Evolutionary conservation across 352 stramenopile genomes (phyloP), one percentile per base, ranked within the genome.

Genomic region (Pythium aristosporum): DNA sequence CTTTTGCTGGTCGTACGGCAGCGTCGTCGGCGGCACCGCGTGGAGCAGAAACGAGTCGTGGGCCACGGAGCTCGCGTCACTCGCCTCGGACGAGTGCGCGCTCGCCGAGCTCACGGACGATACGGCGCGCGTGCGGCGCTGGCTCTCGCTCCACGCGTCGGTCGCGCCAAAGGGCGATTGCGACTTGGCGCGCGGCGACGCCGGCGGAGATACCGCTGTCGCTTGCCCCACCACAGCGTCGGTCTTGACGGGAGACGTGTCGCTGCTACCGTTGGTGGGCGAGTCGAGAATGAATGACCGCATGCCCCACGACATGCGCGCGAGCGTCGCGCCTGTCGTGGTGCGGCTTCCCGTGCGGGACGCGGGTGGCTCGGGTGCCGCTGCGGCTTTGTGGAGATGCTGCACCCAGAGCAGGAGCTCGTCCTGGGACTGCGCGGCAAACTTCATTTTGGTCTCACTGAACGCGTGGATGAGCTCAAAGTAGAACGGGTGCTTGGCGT

Each of bases 391-490:
- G 52, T 85, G 72, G 6, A 94, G 71, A 13, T 76, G 69, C 12
- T 82, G 68, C 13, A 92, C 67, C 85, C 85, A 91, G 15, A 60
- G 70, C 11, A 74, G 66, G 34, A 91, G 64, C 30, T 94, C 81
- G 28, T 91, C 79, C 5, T 82, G 71, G 36, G 58, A 85, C 69
- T 74, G 79, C 12, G 85, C 85, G 20, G 83, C 77, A 56, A 94
- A 91, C 58, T 89, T 87, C 48, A 88, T 87, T 44, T 76, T 88
- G 18, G 78, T 91, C 48, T 89, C 80, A 42, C 78, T 91, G 30
- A 89, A 87, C 25, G 77, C 72, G 65, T 92, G 83, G 30, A 77
- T 59, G 34, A 94, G 76, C 65, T 94, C 85, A 65, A 94, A 94
- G 79, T 91, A 92, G 61, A 82, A 87, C 43, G 75, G 80, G 36